phyloP scores from a whole-genome alignment of 805 yeast species.

The Metschnikowia similis region DNA sequence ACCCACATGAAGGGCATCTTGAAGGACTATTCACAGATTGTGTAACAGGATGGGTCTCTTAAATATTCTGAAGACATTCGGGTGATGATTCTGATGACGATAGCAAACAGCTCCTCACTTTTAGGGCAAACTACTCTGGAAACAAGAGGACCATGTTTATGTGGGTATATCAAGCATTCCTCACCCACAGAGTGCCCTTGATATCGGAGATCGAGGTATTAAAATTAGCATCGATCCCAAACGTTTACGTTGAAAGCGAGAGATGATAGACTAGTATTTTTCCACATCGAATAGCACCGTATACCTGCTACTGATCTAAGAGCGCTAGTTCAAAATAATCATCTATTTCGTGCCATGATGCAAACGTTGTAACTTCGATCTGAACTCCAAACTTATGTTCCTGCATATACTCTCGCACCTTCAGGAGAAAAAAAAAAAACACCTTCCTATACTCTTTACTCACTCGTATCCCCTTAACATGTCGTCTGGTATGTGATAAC shows the following conservation, averaged over 20 bases:
- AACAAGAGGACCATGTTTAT: neutral
- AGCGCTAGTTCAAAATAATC: neutral
- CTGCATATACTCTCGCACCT: slow-evolving; percentile 1
- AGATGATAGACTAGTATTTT: neutral
- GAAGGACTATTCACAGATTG: slow-evolving; percentile 65
- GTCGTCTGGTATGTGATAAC: slow-evolving; percentile 1
- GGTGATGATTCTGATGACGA: neutral
- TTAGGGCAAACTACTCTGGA: neutral
- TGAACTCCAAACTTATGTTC: neutral
- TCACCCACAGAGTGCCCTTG: neutral
- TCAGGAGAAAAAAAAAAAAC: slow-evolving; percentile 1
- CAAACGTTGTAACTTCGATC: too few species aligned
- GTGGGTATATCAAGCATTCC: neutral
- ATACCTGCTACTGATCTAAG: neutral
- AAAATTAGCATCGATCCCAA: too few species aligned
- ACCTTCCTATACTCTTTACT: neutral
- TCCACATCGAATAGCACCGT: neutral
- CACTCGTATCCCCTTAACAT: neutral
- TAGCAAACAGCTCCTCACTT: neutral
- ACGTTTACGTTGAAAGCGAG: too few species aligned
- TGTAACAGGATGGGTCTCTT: slow-evolving; percentile 8
- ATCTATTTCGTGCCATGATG: neutral
- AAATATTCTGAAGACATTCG: neutral
- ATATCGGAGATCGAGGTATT: too few species aligned
- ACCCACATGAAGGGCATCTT: slow-evolving; percentile 95